A percentile compares a stretch with the other conserved stretches of the same genome.
Conservation (phyloP, 1,139 yeast genomes). For the Ashbya aceris region DNA sequence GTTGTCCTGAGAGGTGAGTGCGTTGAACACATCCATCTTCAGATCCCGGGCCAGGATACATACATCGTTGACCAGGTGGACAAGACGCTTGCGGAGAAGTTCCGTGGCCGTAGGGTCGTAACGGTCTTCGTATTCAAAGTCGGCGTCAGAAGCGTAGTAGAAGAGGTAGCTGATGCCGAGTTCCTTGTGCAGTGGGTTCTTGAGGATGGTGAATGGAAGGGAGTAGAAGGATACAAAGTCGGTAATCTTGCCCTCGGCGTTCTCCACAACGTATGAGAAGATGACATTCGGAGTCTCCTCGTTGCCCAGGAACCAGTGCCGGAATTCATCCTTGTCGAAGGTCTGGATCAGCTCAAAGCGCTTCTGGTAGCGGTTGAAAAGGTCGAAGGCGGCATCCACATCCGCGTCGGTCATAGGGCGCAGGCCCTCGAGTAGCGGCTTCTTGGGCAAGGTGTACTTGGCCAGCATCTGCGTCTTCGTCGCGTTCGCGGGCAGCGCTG, state of each 20-base stretch:
- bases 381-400: slow-evolving; percentile 49
- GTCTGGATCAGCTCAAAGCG: slow-evolving; percentile 67
- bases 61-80: slow-evolving; percentile 59
- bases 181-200: slow-evolving; percentile 54
- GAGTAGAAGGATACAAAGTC: slow-evolving; percentile 88
- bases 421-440: slow-evolving; percentile 50
- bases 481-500: slow-evolving; percentile 64
- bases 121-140: slow-evolving; percentile 31
- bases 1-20: slow-evolving; percentile 85
- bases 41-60: slow-evolving; percentile 55
- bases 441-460: slow-evolving; percentile 58
- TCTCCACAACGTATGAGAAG: slow-evolving; percentile 70
- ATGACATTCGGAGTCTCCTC: slow-evolving; percentile 41
- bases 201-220: slow-evolving; percentile 76
- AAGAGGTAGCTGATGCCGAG: slow-evolving; percentile 82
- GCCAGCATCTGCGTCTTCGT: slow-evolving; percentile 81
- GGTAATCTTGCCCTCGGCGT: slow-evolving; percentile 54
- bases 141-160: slow-evolving; percentile 75
- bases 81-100: slow-evolving; percentile 49
- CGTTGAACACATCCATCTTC: slow-evolving; percentile 85
- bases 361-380: slow-evolving; percentile 54
- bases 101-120: slow-evolving; percentile 28
- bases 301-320: slow-evolving; percentile 69
- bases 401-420: slow-evolving; percentile 57
- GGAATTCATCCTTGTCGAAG: slow-evolving; percentile 60